A percentile compares a stretch with the other conserved stretches of the same genome.
These are phyloP conservation scores for Chaetomium globosum DNA, from an alignment of 2,329 filamentous ascomycete genomes.

Conservation along the genomic window DNA sequence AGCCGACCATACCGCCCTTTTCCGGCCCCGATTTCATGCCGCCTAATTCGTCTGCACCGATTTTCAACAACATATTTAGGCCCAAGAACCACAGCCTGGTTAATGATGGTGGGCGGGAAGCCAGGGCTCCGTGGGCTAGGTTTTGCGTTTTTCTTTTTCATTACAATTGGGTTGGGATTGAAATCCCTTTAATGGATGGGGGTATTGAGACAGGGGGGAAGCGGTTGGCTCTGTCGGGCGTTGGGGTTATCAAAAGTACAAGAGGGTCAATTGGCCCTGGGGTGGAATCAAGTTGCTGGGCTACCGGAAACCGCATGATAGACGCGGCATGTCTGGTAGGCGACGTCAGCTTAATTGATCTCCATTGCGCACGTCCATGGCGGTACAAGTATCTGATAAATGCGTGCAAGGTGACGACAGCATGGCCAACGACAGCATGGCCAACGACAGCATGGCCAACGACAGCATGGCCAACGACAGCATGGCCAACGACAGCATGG, in stretches of 20 bases:
- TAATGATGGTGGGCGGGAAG: constrained; percentile 21
- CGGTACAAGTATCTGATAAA: neutral
- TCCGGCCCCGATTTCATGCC: neutral
- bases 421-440: neutral
- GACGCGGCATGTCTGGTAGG: constrained; percentile 10
- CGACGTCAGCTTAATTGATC: neutral
- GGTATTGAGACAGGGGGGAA: neutral
- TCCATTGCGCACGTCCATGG: neutral
- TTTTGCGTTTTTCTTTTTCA: constrained; percentile 20
- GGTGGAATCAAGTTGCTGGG: constrained; percentile 7
- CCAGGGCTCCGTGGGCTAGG: constrained; percentile 15
- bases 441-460: no score
- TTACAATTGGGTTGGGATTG: constrained; percentile 1
- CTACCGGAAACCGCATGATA: constrained; percentile 21
- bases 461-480: no score
- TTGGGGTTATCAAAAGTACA: constrained; percentile 28
- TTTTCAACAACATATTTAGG: constrained; percentile 14
- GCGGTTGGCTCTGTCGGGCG: constrained; percentile 25
- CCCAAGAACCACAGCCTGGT: constrained; percentile 18
- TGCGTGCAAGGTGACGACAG: neutral
- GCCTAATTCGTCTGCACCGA: constrained; percentile 12
- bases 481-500: no score
- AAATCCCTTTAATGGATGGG: constrained; percentile 15
- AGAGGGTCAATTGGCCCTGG: constrained; percentile 3
- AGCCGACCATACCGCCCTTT: constrained; percentile 14